Conservation (phyloP, 306 rosid species). For the Vigna nakashimae region DNA sequence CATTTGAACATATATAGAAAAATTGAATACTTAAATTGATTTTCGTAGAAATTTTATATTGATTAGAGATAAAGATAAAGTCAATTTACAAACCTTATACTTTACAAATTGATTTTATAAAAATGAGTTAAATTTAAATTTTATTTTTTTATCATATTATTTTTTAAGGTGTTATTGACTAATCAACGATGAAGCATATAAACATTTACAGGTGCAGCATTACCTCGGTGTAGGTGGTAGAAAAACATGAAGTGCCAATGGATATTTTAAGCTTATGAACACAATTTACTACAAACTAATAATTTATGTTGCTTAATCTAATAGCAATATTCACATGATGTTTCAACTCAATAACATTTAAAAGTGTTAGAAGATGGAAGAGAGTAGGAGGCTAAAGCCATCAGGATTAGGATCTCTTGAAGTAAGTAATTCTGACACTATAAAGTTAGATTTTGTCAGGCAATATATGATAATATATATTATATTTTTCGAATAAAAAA, state of each 20-base stretch:
- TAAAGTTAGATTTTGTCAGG: too few species aligned
- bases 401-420: background rate
- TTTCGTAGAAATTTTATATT: accelerated
- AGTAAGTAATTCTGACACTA: background rate
- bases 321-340: background rate
- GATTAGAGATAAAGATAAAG: too few species aligned
- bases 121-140: too few species aligned
- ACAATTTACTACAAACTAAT: background rate
- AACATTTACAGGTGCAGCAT: background rate
- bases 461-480: too few species aligned
- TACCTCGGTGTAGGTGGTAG: too few species aligned
- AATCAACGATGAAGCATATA: background rate
- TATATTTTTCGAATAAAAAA: too few species aligned
- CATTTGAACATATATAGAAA: background rate
- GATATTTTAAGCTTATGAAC: background rate
- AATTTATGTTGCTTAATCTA: background rate
- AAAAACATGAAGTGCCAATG: too few species aligned
- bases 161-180: background rate
- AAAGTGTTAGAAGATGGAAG: background rate
- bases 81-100: too few species aligned
- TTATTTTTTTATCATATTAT: too few species aligned
- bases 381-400: background rate
- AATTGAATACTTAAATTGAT: too few species aligned
- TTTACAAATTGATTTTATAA: too few species aligned
- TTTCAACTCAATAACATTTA: background rate